Percentiles rank a stretch among this genome's conserved stretches.
phyloP scores from a whole-genome alignment of 805 yeast species.

The Metschnikowia santaceciliae region DNA sequence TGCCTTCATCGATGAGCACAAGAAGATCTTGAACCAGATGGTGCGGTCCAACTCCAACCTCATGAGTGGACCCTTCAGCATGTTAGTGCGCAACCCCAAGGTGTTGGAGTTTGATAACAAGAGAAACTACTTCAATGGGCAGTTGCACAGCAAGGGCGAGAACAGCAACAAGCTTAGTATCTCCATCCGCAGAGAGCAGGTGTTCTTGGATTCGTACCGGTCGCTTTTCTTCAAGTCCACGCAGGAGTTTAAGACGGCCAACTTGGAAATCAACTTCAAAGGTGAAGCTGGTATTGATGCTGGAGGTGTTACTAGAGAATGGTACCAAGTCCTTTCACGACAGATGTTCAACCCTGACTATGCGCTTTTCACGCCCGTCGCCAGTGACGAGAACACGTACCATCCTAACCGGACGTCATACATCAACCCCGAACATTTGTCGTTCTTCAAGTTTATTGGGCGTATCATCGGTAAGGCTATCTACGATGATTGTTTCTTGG shows the following conservation, averaged over 20 bases:
- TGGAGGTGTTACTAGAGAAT: conserved; percentile 96
- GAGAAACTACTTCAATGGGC: conserved; percentile 75
- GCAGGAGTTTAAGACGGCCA: conserved; percentile 67
- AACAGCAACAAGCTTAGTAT: conserved; percentile 51
- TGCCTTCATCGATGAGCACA: conserved; percentile 84
- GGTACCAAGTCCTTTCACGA: conserved; percentile 91
- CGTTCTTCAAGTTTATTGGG: conserved; percentile 93
- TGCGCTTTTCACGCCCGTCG: conserved; percentile 86
- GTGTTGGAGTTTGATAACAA: conserved; percentile 94
- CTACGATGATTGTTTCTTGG: conserved; percentile 77
- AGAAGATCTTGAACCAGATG: conserved; percentile 84
- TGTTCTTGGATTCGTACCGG: conserved; percentile 85
- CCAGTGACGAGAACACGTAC: conserved; percentile 88
- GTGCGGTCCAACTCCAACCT: conserved; percentile 85
- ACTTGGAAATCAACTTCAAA: conserved; percentile 75
- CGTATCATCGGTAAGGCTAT: conserved; percentile 92
- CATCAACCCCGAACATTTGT: conserved; percentile 88
- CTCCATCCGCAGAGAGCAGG: conserved; percentile 80
- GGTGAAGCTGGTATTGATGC: conserved; percentile 98
- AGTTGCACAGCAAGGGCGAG: conserved; percentile 52
- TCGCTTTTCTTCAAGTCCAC: conserved; percentile 73
- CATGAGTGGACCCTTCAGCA: conserved; percentile 93
- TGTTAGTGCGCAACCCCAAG: conserved; percentile 81
- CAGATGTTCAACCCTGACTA: conserved; percentile 96
- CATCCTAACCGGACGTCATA: conserved; percentile 93